A percentile compares a stretch with the other conserved stretches of the same genome.
These are phyloP conservation scores for Sclerotinia subarctica DNA, from an alignment of 2,329 filamentous ascomycete species.

Conservation along the genomic window DNA sequence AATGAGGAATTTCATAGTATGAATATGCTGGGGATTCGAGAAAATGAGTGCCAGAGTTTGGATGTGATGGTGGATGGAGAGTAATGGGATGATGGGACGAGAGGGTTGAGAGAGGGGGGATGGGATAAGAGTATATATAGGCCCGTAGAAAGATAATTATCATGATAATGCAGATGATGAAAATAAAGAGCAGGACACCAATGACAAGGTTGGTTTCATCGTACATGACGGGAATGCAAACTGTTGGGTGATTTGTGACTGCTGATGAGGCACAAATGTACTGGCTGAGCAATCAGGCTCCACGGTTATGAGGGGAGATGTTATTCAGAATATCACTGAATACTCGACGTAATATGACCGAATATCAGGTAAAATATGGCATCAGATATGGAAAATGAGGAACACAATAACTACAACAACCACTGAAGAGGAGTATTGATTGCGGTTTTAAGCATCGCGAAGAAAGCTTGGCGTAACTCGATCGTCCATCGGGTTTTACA, in stretches of 20 bases:
- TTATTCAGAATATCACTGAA: accelerated
- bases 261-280: not conserved
- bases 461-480: not conserved
- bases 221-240: not conserved
- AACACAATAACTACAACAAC: not conserved
- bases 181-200: not conserved
- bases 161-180: not conserved
- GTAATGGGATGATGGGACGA: not conserved
- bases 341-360: too few relatives aligned
- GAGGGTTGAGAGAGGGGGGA: not conserved
- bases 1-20: not conserved
- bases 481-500: not conserved
- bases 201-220: not conserved
- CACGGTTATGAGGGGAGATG: not conserved
- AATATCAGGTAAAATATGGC: too few relatives aligned
- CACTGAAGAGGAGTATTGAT: not conserved
- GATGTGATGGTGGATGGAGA: not conserved
- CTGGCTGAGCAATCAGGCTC: not conserved
- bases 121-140: not conserved
- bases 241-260: not conserved
- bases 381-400: not conserved
- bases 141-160: not conserved
- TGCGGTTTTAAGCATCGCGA: not conserved
- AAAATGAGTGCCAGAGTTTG: not conserved
- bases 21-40: not conserved